Percentiles rank a stretch among this genome's conserved stretches.
phyloP scores from a whole-genome alignment of 179 eudicot genomes.

The Drosera spatulata region DNA sequence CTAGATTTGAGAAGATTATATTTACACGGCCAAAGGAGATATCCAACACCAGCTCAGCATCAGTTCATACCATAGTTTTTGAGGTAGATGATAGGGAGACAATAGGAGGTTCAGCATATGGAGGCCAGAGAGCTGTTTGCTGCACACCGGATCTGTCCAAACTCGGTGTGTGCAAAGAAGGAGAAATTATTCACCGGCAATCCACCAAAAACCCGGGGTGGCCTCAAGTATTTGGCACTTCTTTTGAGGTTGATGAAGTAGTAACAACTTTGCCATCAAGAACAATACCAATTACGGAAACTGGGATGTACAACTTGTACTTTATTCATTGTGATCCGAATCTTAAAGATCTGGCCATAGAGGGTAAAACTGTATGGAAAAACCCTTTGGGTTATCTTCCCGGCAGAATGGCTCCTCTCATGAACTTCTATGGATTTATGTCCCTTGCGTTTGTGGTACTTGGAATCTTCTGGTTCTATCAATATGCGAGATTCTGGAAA shows the following conservation, averaged over 20 bases:
- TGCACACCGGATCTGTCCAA: constrained; percentile 90
- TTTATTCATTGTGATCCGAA: constrained; percentile 87
- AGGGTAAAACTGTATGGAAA: constrained; percentile 92
- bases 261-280: constrained; percentile 46
- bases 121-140: constrained; percentile 96
- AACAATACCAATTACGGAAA: constrained; percentile 60
- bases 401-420: constrained; percentile 97
- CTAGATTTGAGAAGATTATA: constrained; percentile 73
- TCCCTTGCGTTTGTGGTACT: constrained; percentile 84
- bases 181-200: constrained; percentile 71
- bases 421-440: constrained; percentile 87
- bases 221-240: constrained; percentile 72
- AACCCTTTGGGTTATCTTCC: constrained; percentile 92
- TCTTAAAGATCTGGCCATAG: constrained; percentile 53
- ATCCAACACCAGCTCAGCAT: constrained; percentile 54
- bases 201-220: constrained; percentile 76
- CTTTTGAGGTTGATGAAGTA: constrained; percentile 49
- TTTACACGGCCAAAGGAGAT: constrained; percentile 59
- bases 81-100: constrained; percentile 95
- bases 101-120: constrained; percentile 97
- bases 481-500: constrained; percentile 89
- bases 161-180: constrained; percentile 78
- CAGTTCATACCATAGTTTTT: constrained; percentile 65
- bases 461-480: constrained; percentile 90
- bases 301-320: constrained; percentile 95